A percentile compares a stretch with the other conserved stretches of the same genome.
These are phyloP conservation scores for Suillus cothurnatus DNA, from an alignment of 768 basidiomycete genomes.

Conservation along the genomic window DNA sequence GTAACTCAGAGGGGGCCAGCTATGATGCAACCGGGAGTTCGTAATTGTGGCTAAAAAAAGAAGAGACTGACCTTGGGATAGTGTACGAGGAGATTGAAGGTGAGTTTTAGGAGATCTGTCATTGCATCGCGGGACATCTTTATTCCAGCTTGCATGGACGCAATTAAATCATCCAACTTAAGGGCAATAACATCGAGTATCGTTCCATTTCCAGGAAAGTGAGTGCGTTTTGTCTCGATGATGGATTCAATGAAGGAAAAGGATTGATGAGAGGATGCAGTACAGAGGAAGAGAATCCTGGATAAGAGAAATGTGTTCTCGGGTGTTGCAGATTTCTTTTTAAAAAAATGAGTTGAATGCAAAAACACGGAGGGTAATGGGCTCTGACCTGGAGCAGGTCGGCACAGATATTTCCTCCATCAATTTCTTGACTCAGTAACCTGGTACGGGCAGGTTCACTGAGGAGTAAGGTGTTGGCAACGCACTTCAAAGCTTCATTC, in stretches of 20 bases:
- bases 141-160: slow-evolving; percentile 49
- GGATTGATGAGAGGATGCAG: slow-evolving; percentile 53
- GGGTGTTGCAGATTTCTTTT: slow-evolving; percentile 64
- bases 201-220: slow-evolving; percentile 40
- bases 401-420: slow-evolving; percentile 60
- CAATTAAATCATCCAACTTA: slow-evolving; percentile 61
- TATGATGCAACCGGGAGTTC: slow-evolving; percentile 5
- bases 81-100: slow-evolving; percentile 78
- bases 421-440: slow-evolving; percentile 58
- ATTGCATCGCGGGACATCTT: slow-evolving; percentile 71
- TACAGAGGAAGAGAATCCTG: slow-evolving; percentile 75
- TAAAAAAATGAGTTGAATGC: slow-evolving; percentile 13
- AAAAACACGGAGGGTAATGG: slow-evolving; percentile 16
- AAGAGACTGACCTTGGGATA: slow-evolving; percentile 67
- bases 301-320: slow-evolving; percentile 75
- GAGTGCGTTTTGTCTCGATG: slow-evolving; percentile 63
- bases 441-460: slow-evolving; percentile 61
- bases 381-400: slow-evolving; percentile 56
- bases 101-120: slow-evolving; percentile 81
- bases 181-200: slow-evolving; percentile 61
- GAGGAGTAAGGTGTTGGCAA: slow-evolving; percentile 80
- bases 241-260: slow-evolving; percentile 51
- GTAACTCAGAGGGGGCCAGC: slow-evolving; percentile 50
- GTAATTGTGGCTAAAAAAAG: not conserved
- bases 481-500: slow-evolving; percentile 70